phyloP scores from a whole-genome alignment of 2,329 filamentous ascomycete genomes.

The Aspergillus felis region DNA sequence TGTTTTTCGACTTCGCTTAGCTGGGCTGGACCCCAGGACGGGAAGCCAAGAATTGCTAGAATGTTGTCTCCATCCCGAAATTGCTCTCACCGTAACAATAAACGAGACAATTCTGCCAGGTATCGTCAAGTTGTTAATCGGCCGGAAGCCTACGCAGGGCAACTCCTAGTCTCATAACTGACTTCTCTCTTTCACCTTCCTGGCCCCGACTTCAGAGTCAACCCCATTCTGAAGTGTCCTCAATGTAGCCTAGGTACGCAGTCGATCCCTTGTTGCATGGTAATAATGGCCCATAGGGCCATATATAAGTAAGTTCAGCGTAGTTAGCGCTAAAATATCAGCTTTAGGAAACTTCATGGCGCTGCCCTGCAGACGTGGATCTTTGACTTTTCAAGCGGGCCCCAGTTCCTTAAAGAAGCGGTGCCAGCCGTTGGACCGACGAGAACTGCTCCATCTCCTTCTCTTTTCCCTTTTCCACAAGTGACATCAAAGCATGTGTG shows the following conservation, averaged over 20 bases:
- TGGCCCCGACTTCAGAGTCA: too few relatives aligned
- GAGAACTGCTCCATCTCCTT: too few relatives aligned
- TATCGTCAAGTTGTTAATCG: neutral
- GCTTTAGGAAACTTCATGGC: neutral
- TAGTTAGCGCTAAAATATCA: neutral
- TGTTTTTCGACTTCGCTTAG: too few relatives aligned
- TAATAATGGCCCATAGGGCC: neutral
- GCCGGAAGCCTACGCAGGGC: neutral
- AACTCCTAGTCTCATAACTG: too few relatives aligned
- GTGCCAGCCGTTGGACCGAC: neutral
- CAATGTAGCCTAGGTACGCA: neutral
- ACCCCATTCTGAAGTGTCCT: too few relatives aligned
- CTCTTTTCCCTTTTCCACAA: too few relatives aligned
- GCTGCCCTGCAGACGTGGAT: neutral
- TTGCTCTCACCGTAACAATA: neutral
- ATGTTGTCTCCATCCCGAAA: neutral
- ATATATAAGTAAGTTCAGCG: neutral
- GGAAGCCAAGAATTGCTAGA: slow-evolving; percentile 1
- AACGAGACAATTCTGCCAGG: neutral
- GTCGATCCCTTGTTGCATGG: neutral
- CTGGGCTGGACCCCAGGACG: neutral
- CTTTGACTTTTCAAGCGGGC: neutral
- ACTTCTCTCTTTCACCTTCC: too few relatives aligned
- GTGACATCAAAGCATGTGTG: neutral
- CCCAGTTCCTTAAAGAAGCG: neutral